Evolutionary conservation across 1,284 basidiomycete genomes (phyloP), one percentile per base, ranked within the genome.

Genomic region (Apiotrichum laibachii): DNA sequence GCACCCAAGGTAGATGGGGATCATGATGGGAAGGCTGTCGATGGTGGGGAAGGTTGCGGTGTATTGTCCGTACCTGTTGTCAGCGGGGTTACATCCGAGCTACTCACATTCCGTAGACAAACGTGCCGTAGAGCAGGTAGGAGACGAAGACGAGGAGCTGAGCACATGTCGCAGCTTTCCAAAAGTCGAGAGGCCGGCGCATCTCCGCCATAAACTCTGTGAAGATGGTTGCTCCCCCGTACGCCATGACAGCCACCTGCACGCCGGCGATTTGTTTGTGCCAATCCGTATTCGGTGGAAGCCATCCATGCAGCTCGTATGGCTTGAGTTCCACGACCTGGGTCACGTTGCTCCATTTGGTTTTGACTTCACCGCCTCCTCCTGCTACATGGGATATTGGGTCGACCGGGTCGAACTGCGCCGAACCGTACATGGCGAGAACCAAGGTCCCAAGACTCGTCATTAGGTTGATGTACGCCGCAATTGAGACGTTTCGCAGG

Each of bases 151-250:
- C 86, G 43, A 88, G 71, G 4, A 79, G 49, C 67, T 88, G 85
- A 0, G 85, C 84, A 37, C 52, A 63, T 80, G 80, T 64, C 82
- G 86, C 85, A 37, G 82, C 84, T 70, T 87, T 87, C 84, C 85
- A 87, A 66, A 88, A 88, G 69, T 88, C 86, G 81, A 84, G 83
- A 0, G 86, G 86, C 3, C 85, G 80, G 18, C 82, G 80, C 86
- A 88, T 88, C 72, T 88, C 86, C 1, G 85, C 82, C 81, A 88
- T 83, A 70, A 87, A 82, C 69, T 86, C 84, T 11, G 82, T 74
- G 54, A 79, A 80, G 42, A 82, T 87, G 77, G 80, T 80, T 0
- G 84, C 80, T 43, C 85, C 85, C 49, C 84, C 83, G 59, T 85
- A 73, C 1, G 70, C 69, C 34, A 75, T 73, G 8, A 86, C 84